Evolutionary conservation across 2,329 filamentous ascomycete genomes (phyloP).

Genomic region (Onygena corvina): DNA sequence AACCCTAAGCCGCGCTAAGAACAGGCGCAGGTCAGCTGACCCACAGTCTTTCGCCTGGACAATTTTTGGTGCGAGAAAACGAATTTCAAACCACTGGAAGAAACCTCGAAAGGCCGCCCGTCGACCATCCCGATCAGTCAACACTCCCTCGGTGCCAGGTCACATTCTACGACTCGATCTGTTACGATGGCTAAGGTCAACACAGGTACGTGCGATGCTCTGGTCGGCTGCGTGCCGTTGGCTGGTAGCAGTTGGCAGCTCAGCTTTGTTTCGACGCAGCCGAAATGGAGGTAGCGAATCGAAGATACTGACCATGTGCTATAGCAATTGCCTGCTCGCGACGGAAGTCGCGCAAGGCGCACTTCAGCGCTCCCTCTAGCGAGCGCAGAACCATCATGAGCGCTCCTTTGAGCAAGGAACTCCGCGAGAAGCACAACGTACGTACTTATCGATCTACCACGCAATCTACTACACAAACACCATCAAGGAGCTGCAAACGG

Average conservation of each 20-base stretch:
- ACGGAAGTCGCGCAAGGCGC: constrained; percentile 97
- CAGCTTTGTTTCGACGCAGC: not conserved
- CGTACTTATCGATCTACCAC: constrained; percentile 26
- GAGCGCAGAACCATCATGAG: constrained; percentile 94
- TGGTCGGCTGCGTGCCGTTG: not conserved
- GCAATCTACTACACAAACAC: not conserved
- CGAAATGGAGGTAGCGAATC: not conserved
- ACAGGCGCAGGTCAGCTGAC: constrained; percentile 14
- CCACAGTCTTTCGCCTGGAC: constrained; percentile 15
- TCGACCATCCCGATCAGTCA: constrained; percentile 8
- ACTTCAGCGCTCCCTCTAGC: constrained; percentile 92
- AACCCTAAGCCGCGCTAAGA: constrained; percentile 12
- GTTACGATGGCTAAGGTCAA: constrained; percentile 25
- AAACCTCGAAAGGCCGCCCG: constrained; percentile 10
- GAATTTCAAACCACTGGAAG: constrained; percentile 8
- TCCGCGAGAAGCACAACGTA: constrained; percentile 98
- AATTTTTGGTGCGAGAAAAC: constrained; percentile 9
- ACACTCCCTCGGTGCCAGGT: constrained; percentile 13
- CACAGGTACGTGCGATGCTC: constrained; percentile 19
- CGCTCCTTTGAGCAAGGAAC: constrained; percentile 89
- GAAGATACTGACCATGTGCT: constrained; percentile 5
- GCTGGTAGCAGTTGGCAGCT: not conserved
- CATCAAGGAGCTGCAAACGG: not conserved
- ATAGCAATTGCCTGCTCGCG: constrained; percentile 55
- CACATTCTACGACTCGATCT: constrained; percentile 16